phyloP scores from a whole-genome alignment of 2,329 filamentous ascomycete species.

The Magnaporthiopsis rhizophila region DNA sequence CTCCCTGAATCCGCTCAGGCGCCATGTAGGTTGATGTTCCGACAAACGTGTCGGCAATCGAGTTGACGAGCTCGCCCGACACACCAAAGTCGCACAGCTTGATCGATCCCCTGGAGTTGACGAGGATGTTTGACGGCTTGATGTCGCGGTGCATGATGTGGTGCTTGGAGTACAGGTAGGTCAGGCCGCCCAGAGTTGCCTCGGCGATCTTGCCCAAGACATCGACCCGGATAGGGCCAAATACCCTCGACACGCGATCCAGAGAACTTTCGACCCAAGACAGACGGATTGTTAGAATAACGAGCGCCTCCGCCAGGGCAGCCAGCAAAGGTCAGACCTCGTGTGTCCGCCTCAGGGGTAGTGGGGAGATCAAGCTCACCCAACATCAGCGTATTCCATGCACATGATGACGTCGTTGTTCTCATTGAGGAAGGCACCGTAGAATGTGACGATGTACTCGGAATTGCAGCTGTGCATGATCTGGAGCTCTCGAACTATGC shows the following conservation, averaged over 20 bases:
- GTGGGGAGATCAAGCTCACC: slow-evolving; percentile 50
- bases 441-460: slow-evolving; percentile 94
- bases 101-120: slow-evolving; percentile 90
- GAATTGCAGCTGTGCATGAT: slow-evolving; percentile 99
- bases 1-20: slow-evolving; percentile 92
- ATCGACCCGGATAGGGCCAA: slow-evolving; percentile 90
- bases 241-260: slow-evolving; percentile 87
- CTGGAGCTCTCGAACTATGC: slow-evolving; percentile 92
- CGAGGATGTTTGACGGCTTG: slow-evolving; percentile 94
- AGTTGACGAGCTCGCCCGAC: slow-evolving; percentile 96
- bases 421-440: slow-evolving; percentile 93
- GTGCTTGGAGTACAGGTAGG: slow-evolving; percentile 90
- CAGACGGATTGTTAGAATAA: background rate
- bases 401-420: slow-evolving; percentile 98
- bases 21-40: slow-evolving; percentile 99
- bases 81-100: slow-evolving; percentile 98
- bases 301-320: background rate
- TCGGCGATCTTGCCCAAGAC: slow-evolving; percentile 97
- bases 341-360: background rate
- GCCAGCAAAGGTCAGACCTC: background rate
- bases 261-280: slow-evolving; percentile 38
- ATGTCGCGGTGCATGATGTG: slow-evolving; percentile 99
- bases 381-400: slow-evolving; percentile 99
- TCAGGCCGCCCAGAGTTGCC: slow-evolving; percentile 84
- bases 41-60: slow-evolving; percentile 95